phyloP scores from a whole-genome alignment of 495 filamentous ascomycete genomes.

The Jackrogersella multiformis region DNA sequence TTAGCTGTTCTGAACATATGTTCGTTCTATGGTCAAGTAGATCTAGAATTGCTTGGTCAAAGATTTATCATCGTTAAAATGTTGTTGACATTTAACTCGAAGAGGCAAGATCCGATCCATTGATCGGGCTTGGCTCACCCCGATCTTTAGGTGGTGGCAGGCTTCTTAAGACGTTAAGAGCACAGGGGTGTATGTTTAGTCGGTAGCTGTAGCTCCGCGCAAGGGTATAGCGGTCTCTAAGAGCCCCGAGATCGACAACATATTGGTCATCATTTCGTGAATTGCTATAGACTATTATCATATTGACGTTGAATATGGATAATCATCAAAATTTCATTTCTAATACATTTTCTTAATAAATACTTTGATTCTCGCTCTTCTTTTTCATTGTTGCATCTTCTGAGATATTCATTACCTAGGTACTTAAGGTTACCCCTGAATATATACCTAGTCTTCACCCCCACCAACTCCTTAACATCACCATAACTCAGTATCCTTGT shows the following conservation, averaged over 20 bases:
- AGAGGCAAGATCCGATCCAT: no score
- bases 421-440: no score
- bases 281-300: slow-evolving; percentile 16
- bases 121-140: no score
- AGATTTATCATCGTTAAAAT: no score
- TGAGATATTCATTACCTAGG: not conserved
- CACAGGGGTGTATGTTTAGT: slow-evolving; percentile 27
- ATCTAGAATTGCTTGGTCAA: no score
- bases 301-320: slow-evolving; percentile 17
- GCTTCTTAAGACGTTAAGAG: no score
- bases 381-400: not conserved
- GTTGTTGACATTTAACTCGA: no score
- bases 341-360: slow-evolving; percentile 5
- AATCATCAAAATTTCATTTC: not conserved
- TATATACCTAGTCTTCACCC: not conserved
- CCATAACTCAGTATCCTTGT: not conserved
- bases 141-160: no score
- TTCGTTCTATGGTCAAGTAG: no score
- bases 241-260: slow-evolving; percentile 14
- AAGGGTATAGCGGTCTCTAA: slow-evolving; percentile 9
- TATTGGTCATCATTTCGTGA: slow-evolving; percentile 24
- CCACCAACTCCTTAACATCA: not conserved
- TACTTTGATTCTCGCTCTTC: not conserved
- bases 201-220: slow-evolving; percentile 20
- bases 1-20: no score